These are phyloP conservation scores for Phascolomyces articulosus DNA, from an alignment of 371 early-diverging fungal genomes.

Conservation along the genomic window DNA sequence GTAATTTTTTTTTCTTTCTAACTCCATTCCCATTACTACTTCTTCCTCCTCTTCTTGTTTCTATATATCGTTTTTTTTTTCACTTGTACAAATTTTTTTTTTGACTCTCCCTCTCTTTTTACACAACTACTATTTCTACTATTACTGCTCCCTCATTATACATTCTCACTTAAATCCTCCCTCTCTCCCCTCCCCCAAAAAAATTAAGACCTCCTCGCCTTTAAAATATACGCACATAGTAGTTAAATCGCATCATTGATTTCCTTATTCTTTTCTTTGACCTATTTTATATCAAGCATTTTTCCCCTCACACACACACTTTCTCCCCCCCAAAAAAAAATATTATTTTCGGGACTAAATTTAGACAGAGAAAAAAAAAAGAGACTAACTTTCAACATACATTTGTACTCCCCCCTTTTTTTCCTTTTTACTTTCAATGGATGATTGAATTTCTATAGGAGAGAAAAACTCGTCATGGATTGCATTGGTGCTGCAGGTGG, in stretches of 20 bases:
- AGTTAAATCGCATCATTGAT: too few relatives aligned
- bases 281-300: too few relatives aligned
- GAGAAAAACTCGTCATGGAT: slow-evolving; percentile 48
- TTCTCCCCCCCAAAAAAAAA: too few relatives aligned
- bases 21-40: too few relatives aligned
- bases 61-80: neutral
- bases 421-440: neutral
- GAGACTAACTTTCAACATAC: neutral
- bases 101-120: too few relatives aligned
- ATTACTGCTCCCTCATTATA: too few relatives aligned
- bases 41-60: too few relatives aligned
- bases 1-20: slow-evolving; percentile 10
- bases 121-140: too few relatives aligned
- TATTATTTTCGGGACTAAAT: neutral
- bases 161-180: neutral
- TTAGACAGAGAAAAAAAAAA: neutral
- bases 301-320: neutral
- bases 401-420: neutral
- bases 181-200: neutral
- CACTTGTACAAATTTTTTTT: too few relatives aligned
- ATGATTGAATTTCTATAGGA: slow-evolving; percentile 18
- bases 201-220: too few relatives aligned
- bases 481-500: slow-evolving; percentile 49
- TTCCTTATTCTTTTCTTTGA: too few relatives aligned
- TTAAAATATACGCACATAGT: too few relatives aligned